Percentiles rank a stretch among this genome's conserved stretches.
These are phyloP conservation scores for Phytophthora pini DNA, from an alignment of 352 stramenopile species.

Conservation along the genomic window DNA sequence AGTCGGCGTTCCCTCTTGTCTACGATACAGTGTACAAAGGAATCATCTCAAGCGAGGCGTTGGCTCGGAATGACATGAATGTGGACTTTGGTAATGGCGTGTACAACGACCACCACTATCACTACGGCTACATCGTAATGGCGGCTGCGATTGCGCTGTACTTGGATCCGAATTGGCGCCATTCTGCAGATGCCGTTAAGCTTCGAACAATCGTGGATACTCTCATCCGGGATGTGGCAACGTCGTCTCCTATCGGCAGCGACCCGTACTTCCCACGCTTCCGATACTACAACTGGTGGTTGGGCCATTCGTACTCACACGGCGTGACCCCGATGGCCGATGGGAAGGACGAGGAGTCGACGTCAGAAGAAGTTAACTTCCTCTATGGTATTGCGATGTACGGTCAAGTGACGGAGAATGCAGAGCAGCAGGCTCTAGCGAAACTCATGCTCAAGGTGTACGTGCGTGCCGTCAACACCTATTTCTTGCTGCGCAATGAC, in stretches of 20 bases:
- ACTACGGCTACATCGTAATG: constrained; percentile 75
- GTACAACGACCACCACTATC: constrained; percentile 83
- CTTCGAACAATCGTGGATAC: constrained; percentile 52
- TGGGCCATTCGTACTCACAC: constrained; percentile 74
- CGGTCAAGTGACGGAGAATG: constrained; percentile 54
- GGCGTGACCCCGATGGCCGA: constrained; percentile 74
- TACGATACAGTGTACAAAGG: constrained; percentile 79
- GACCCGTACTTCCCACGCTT: constrained; percentile 65
- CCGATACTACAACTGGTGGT: constrained; percentile 69
- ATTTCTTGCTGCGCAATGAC: constrained; percentile 62
- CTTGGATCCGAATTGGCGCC: constrained; percentile 48
- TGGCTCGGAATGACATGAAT: constrained; percentile 68
- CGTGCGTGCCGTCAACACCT: constrained; percentile 64
- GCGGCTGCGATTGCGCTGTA: constrained; percentile 56
- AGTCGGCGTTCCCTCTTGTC: constrained; percentile 58
- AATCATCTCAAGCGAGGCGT: constrained; percentile 64
- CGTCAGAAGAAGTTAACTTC: constrained; percentile 76
- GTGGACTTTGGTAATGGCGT: constrained; percentile 76
- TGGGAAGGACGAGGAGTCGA: constrained; percentile 77
- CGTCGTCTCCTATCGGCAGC: constrained; percentile 27
- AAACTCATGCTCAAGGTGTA: constrained; percentile 72
- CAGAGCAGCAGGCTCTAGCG: constrained; percentile 38
- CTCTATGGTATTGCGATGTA: constrained; percentile 69
- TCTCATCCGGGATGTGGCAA: constrained; percentile 62
- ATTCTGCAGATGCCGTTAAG: constrained; percentile 44